Evolutionary conservation across 2,329 filamentous ascomycete species (phyloP), one percentile per base, ranked within the genome.

Genomic region (Pyrenochaeta sp.): DNA sequence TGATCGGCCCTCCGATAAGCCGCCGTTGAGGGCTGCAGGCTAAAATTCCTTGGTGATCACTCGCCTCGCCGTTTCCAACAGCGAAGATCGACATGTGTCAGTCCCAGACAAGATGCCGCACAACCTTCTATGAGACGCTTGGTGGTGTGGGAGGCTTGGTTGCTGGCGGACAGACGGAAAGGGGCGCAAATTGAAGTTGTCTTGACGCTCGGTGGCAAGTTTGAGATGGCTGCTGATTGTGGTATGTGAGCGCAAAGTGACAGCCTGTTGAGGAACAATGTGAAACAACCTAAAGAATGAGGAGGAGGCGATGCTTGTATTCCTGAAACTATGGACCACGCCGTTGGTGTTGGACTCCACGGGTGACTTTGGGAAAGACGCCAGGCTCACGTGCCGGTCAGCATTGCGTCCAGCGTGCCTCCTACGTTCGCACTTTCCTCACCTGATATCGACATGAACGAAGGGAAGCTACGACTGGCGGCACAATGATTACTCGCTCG

Each of bases 1-100:
- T 46, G 53, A 55, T 55, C 46, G 32, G 51, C 51, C 36, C 50
- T 58, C 57, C 60, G 60, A 63, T 56, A 65, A 59, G 59, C 52
- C 36, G 62, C 64, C 59, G 64, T 63, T 65, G 59, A 39, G 36
- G 51, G 22, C 50, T 48, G 50, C 59, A 62, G 48, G 50, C 58
- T 48, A 50, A 43, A 50, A 28, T 52, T 53, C 40, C 50, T 40
- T 52, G 51, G 40, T 36, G 44, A 59, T 61, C 63, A 25, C 50
- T 46, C 40, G 52, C 52, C 55, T 63, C 51, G 51, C 54, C 44
- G 58, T 55, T 57, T 55, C 54, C 45, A 55, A 50, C 55, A 34
- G 45, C 46, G 53, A 56, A 30, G 60, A 63, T 65, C 62, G 54
- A 48, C 62, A 37, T 47, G 50, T 53, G 49, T 49, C 49, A 40